Evolutionary conservation across 73 alveolate genomes (phyloP).

Genomic region (Paramecium biaurelia): DNA sequence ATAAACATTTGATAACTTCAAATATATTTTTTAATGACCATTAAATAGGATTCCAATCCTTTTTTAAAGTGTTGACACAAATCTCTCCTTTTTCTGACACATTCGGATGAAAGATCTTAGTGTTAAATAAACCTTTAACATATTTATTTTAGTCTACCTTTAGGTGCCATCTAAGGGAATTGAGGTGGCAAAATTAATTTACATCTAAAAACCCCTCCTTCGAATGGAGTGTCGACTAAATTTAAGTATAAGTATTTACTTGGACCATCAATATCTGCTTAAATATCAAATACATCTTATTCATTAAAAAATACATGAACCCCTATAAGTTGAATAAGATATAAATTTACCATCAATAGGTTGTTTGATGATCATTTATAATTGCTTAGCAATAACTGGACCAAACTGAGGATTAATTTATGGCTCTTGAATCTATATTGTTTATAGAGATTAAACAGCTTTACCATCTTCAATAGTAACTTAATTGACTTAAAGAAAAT

Average conservation of each 20-base stretch:
- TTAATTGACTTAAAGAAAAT: neutral
- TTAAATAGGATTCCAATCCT: constrained; percentile 94
- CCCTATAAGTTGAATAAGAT: constrained; percentile 60
- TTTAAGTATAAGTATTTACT: constrained; percentile 46
- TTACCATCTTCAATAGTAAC: neutral
- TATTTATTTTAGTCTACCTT: constrained; percentile 63
- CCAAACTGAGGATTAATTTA: constrained; percentile 11
- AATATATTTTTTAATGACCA: constrained; percentile 93
- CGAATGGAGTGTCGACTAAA: constrained; percentile 88
- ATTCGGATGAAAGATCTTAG: constrained; percentile 98
- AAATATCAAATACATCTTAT: constrained; percentile 91
- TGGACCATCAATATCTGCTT: constrained; percentile 96
- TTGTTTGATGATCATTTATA: neutral
- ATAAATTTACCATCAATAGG: constrained; percentile 13
- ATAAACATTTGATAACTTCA: constrained; percentile 98
- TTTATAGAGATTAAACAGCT: neutral
- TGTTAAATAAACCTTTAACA: constrained; percentile 75
- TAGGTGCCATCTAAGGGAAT: constrained; percentile 96
- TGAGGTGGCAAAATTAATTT: constrained; percentile 85
- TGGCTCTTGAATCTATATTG: neutral
- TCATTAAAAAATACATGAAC: constrained; percentile 78
- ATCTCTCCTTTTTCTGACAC: constrained; percentile 97
- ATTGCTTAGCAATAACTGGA: neutral
- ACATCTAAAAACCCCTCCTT: constrained; percentile 94
- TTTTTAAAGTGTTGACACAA: constrained; percentile 94